phyloP scores from a whole-genome alignment of 2,329 filamentous ascomycete genomes.

The Geosmithia morbida region DNA sequence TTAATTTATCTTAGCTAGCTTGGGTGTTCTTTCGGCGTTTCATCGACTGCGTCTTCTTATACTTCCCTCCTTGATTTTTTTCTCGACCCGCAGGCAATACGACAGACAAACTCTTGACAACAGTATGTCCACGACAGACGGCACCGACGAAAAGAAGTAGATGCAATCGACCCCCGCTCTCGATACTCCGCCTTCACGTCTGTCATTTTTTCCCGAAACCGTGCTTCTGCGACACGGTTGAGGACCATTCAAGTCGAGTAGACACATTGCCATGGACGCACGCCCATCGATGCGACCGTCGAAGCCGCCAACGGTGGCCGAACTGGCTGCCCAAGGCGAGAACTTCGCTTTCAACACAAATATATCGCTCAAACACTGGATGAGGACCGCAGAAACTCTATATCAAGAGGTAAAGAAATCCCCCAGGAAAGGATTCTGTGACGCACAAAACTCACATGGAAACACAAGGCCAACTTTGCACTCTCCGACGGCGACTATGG shows the following conservation, averaged over 20 bases:
- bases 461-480: constrained; percentile 62
- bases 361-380: constrained; percentile 68
- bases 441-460: neutral
- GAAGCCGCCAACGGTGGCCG: constrained; percentile 54
- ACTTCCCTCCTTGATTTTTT: no score
- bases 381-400: constrained; percentile 65
- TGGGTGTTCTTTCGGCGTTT: no score
- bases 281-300: constrained; percentile 16
- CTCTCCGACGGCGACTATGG: constrained; percentile 73
- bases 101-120: neutral
- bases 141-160: neutral
- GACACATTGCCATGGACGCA: neutral
- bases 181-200: neutral
- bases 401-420: constrained; percentile 53
- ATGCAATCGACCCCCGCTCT: neutral
- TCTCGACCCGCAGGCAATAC: neutral
- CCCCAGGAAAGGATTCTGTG: neutral
- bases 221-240: neutral
- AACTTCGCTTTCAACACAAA: constrained; percentile 69
- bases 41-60: no score
- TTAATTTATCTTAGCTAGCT: neutral
- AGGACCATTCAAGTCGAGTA: neutral
- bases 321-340: constrained; percentile 62
- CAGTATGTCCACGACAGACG: neutral
- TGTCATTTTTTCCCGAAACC: neutral